Conservation (phyloP, 2,329 filamentous ascomycete species). For the Spiromastix sp. region DNA sequence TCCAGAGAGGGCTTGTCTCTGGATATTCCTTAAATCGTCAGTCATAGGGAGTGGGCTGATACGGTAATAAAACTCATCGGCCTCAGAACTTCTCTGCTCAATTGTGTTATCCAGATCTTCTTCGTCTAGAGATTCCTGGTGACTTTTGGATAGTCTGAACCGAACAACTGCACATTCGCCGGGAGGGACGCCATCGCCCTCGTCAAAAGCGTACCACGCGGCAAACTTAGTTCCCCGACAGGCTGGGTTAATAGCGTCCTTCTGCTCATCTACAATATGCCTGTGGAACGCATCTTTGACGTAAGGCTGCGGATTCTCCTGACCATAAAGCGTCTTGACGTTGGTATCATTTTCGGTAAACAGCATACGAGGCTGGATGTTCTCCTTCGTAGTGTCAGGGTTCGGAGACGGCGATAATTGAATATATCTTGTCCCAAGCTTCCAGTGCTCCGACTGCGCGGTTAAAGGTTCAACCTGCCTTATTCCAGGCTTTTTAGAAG, state of each 20-base stretch:
- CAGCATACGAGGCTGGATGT: conserved; percentile 73
- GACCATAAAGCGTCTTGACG: conserved; percentile 62
- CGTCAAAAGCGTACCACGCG: conserved; percentile 87
- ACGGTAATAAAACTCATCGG: conserved; percentile 90
- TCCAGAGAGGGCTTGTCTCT: conserved; percentile 84
- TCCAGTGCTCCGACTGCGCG: conserved; percentile 67
- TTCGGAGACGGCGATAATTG: conserved; percentile 85
- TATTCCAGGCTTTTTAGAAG: conserved; percentile 71
- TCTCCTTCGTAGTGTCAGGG: conserved; percentile 64
- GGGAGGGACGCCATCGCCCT: conserved; percentile 74
- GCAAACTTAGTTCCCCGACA: conserved; percentile 76
- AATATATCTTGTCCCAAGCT: conserved; percentile 72
- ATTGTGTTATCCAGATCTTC: conserved; percentile 86
- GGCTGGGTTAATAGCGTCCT: conserved; percentile 69
- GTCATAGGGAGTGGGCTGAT: conserved; percentile 89
- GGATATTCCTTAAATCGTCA: conserved; percentile 88
- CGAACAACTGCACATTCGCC: conserved; percentile 93
- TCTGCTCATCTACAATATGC: conserved; percentile 72
- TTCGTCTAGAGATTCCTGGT: conserved; percentile 75
- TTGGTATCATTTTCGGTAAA: conserved; percentile 98
- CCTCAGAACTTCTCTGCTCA: conserved; percentile 75
- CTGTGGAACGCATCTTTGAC: conserved; percentile 95
- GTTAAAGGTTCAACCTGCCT: conserved; percentile 54
- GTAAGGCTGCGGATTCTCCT: conserved; percentile 68
- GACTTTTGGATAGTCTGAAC: conserved; percentile 71